Base-by-base conservation (phyloP, 768 basidiomycete species). In the Trametes coccinea region DNA sequence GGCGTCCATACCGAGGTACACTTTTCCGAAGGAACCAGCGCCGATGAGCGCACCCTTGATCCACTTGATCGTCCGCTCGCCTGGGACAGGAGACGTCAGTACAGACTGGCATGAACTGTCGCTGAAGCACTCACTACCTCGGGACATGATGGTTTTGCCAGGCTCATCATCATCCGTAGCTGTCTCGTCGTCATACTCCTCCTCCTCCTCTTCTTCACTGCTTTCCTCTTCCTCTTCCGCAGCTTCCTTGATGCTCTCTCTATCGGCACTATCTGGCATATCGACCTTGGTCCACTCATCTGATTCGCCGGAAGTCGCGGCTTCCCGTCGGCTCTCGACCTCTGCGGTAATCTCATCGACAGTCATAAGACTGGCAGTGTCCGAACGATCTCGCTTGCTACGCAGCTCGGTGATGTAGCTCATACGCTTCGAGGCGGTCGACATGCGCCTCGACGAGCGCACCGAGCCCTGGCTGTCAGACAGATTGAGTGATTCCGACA, bases 301-400 rank as follows among this genome's bases (percentile, higher is more conserved):
- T 9, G 78, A 62, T 17, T 66, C 66, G 13, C 58, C 79, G 1
- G 77, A 77, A 50, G 79, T 50, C 4, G 72, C 76, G 67, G 77
- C 80, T 55, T 81, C 84, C 60, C 84, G 76, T 40, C 84, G 79
- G 68, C 86, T 92, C 72, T 90, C 96, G 7, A 99, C 91, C 69
- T 96, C 91, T 9, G 93, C 95, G 0, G 97, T 98, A 69, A 99
- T 97, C 75, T 99, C 94, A 70, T 99, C 96, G 27, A 99, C 92
- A 0, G 96, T 99, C 74, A 98, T 82, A 68, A 98, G 76, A 66
- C 92, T 94, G 4, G 92, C 93, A 7, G 93, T 93, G 69, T 96
- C 94, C 0, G 90, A 91, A 41, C 83, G 80, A 68, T 97, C 93
- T 22, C 90, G 86, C 72, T 87, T 91, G 72, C 85, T 90, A 61